Evolutionary conservation across 768 basidiomycete genomes (phyloP).

Genomic region (Phaffia australis): DNA sequence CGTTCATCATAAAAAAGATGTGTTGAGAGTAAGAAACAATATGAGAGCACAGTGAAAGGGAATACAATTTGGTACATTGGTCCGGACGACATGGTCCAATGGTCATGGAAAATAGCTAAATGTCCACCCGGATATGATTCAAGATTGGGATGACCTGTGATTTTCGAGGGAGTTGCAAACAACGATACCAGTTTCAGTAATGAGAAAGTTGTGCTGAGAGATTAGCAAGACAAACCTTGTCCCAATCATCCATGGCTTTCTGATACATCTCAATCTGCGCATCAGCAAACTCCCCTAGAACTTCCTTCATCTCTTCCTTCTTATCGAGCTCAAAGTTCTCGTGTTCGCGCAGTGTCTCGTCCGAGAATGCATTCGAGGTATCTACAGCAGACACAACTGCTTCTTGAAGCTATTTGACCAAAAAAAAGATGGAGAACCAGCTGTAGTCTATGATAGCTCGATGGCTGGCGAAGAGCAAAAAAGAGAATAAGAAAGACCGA

Average conservation of each 20-base stretch:
- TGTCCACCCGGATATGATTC: constrained; percentile 86
- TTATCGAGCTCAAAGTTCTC: constrained; percentile 79
- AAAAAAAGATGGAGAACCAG: neutral
- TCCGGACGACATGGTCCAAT: neutral
- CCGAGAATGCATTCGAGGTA: constrained; percentile 91
- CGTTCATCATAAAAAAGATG: too few relatives aligned
- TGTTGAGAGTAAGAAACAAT: neutral
- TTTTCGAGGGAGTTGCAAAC: neutral
- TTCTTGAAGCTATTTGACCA: constrained; percentile 66
- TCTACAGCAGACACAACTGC: constrained; percentile 91
- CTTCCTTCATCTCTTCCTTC: constrained; percentile 92
- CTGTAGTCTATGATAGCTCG: too few relatives aligned
- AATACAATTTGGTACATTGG: too few relatives aligned
- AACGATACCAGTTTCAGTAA: too few relatives aligned
- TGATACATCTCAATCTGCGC: constrained; percentile 86
- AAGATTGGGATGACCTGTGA: constrained; percentile 67
- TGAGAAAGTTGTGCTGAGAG: neutral
- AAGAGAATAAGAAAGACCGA: constrained; percentile 35
- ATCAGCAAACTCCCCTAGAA: constrained; percentile 76
- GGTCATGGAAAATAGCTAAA: constrained; percentile 41
- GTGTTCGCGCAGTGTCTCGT: constrained; percentile 86
- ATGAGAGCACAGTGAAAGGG: neutral
- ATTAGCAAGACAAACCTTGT: constrained; percentile 42
- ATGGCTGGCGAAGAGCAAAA: neutral
- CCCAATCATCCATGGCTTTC: constrained; percentile 95